Evolutionary conservation across 2,329 filamentous ascomycete species (phyloP), one percentile per base, ranked within the genome.

Genomic region (Phaeoacremonium minimum): DNA sequence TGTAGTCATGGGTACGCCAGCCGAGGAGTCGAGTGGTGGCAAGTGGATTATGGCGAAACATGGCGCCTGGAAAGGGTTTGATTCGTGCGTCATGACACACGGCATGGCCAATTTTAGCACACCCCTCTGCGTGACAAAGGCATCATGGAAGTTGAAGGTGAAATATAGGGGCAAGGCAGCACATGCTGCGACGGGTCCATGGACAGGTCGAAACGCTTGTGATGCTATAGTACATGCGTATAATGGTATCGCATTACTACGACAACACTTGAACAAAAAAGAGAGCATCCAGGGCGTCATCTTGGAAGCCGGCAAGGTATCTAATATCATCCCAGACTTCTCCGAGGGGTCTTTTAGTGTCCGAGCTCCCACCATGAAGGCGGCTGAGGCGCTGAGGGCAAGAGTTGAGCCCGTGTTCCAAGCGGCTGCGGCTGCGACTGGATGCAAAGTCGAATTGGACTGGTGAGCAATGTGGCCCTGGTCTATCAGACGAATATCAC

Each of bases 171-270:
- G 61, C 6, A 51, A 50, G 35, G 54, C 53, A 30, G 60, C 63
- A 1, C 64, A 68, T 32, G 64, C 64, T 0, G 61, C 56, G 5
- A 49, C 55, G 3, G 57, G 56, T 15, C 64, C 63, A 1, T 67
- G 63, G 62, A 53, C 63, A 11, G 64, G 64, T 3, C 44, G 57
- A 15, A 68, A 68, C 43, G 63, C 64, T 0, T 53, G 66, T 4
- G 64, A 68, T 39, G 63, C 63, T 4, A 32, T 60, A 16, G 55
- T 66, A 1, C 12, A 32, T 7, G 38, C 38, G 11, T 41, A 44
- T 26, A 38, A 40, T 49, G 2, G 53, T 29, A 51, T 67, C 13
- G 46, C 56, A 2, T 43, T 61, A 7, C 45, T 67, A 15, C 12
- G 36, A 18, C 28, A 35, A 32, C 41, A 37, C 22, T n/a, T 26